Percentiles rank a stretch among this genome's conserved stretches.
Evolutionary conservation across 208 protist species (phyloP).

Genomic region (Leishmania gerbilli): DNA sequence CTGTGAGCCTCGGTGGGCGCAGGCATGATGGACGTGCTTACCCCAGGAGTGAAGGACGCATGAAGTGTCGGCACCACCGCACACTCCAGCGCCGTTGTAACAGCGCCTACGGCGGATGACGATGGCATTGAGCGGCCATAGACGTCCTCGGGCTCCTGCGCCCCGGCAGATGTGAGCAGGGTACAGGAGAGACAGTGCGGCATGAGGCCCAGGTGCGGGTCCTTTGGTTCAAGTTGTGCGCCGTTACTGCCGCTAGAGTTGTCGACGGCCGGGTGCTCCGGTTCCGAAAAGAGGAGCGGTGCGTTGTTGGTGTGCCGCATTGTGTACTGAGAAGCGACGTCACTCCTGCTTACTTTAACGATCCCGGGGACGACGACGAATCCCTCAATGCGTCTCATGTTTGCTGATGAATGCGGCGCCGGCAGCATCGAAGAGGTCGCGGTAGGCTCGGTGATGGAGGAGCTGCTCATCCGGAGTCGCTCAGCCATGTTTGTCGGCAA

Average conservation of each 20-base stretch:
- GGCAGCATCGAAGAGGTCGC: neutral
- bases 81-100: neutral
- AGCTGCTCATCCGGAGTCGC: neutral
- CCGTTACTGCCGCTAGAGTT: neutral
- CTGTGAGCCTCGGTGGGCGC: constrained; percentile 2
- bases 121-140: constrained; percentile 3
- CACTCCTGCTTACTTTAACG: neutral
- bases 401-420: neutral
- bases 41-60: constrained; percentile 4
- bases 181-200: neutral
- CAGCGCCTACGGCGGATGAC: neutral
- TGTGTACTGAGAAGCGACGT: neutral
- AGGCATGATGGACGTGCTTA: constrained; percentile 3
- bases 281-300: neutral
- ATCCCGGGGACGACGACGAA: neutral
- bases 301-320: neutral
- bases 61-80: neutral
- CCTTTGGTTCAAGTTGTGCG: neutral
- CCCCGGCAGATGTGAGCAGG: neutral
- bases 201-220: constrained; percentile 2
- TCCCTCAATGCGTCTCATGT: neutral
- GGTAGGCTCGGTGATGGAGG: neutral
- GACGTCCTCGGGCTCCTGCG: constrained; percentile 3
- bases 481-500: neutral
- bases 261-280: neutral